Evolutionary conservation across 176 grass and related monocot genomes (phyloP).

Genomic region (Dactylis glomerata): DNA sequence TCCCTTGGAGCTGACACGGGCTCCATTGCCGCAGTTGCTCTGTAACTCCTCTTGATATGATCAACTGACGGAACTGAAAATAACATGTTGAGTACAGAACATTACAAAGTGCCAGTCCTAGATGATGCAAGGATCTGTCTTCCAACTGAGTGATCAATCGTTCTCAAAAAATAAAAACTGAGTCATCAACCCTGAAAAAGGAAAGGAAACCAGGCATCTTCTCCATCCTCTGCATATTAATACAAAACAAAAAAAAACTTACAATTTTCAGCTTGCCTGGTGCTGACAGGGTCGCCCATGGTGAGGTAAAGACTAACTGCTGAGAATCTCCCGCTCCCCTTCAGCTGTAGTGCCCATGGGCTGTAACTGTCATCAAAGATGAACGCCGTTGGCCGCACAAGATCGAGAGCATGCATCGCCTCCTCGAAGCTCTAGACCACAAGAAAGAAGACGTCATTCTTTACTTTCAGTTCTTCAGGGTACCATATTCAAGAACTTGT

Average conservation of each 20-base stretch:
- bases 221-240: background rate
- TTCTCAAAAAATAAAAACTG: too few relatives aligned
- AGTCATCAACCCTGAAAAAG: background rate
- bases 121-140: background rate
- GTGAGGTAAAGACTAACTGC: constrained; percentile 51
- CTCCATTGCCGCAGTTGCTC: background rate
- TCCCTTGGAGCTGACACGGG: constrained; percentile 38
- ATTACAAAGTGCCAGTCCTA: background rate
- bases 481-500: background rate
- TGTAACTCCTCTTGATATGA: constrained; percentile 31
- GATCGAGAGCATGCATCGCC: constrained; percentile 53
- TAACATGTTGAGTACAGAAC: background rate
- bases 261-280: constrained; percentile 19
- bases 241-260: background rate
- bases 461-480: background rate
- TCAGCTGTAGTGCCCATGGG: constrained; percentile 47
- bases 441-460: background rate
- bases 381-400: constrained; percentile 61
- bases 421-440: constrained; percentile 62
- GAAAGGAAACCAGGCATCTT: background rate
- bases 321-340: background rate
- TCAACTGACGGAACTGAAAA: constrained; percentile 52
- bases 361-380: constrained; percentile 40
- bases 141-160: background rate
- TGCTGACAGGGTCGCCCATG: constrained; percentile 13